A percentile compares a stretch with the other conserved stretches of the same genome.
Evolutionary conservation across 176 grass and related monocot genomes (phyloP).

Genomic region (Melocanna baccifera): DNA sequence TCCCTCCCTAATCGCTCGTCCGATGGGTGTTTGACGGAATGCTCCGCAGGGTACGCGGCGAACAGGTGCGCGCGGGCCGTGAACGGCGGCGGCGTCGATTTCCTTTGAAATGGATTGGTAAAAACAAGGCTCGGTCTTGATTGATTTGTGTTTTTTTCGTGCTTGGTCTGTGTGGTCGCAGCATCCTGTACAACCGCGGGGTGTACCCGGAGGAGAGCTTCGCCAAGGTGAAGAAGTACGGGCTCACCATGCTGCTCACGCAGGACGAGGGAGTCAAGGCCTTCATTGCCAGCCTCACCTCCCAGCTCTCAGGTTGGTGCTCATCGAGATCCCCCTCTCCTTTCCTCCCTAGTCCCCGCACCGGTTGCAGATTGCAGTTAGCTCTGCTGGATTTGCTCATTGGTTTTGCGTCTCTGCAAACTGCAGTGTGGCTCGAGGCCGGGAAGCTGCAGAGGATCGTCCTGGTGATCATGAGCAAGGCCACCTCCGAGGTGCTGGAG

Average conservation of each 20-base stretch:
- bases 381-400: not conserved
- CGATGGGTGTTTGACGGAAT: slow-evolving; percentile 30
- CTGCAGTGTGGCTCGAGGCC: slow-evolving; percentile 82
- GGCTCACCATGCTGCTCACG: slow-evolving; percentile 81
- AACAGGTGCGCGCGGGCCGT: slow-evolving; percentile 58
- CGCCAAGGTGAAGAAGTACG: slow-evolving; percentile 96
- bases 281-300: slow-evolving; percentile 68
- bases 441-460: slow-evolving; percentile 92
- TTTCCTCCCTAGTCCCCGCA: not conserved
- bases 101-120: not conserved
- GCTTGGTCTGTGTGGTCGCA: slow-evolving; percentile 33
- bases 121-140: not conserved
- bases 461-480: slow-evolving; percentile 93
- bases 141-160: not conserved
- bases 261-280: slow-evolving; percentile 82
- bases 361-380: not conserved
- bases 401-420: not conserved
- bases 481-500: slow-evolving; percentile 86
- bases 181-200: slow-evolving; percentile 90
- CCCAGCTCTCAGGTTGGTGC: slow-evolving; percentile 67
- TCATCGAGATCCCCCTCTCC: not conserved
- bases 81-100: not conserved
- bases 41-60: slow-evolving; percentile 78
- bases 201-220: slow-evolving; percentile 96
- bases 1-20: not conserved